Evolutionary conservation across 805 yeast species (phyloP).

Genomic region (Pichia sporocuriosa): DNA sequence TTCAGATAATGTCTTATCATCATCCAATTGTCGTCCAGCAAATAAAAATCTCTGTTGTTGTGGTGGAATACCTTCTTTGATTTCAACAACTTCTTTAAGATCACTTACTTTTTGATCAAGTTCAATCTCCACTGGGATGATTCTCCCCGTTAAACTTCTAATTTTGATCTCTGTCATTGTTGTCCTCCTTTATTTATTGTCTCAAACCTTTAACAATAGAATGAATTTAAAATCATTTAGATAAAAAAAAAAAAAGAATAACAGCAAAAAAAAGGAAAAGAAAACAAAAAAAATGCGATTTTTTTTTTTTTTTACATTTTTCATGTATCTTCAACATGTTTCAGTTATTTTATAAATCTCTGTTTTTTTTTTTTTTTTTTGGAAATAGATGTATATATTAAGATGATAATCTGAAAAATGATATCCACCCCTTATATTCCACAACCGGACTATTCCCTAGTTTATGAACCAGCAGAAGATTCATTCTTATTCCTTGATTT

Average conservation of each 20-base stretch:
- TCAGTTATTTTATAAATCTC: too few relatives aligned
- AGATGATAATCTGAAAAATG: constrained; percentile 52
- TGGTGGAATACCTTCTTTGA: constrained; percentile 96
- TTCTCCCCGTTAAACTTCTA: constrained; percentile 61
- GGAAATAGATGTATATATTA: too few relatives aligned
- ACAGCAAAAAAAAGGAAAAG: too few relatives aligned
- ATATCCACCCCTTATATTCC: constrained; percentile 67
- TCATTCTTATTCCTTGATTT: constrained; percentile 77
- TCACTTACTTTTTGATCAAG: constrained; percentile 56
- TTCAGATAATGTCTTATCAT: constrained; percentile 62
- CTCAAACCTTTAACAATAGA: too few relatives aligned
- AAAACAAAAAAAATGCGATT: too few relatives aligned
- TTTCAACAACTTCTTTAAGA: constrained; percentile 88
- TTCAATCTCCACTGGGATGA: constrained; percentile 68
- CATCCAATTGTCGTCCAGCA: constrained; percentile 90
- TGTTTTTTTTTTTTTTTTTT: too few relatives aligned
- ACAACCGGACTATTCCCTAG: constrained; percentile 55
- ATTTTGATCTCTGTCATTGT: constrained; percentile 27
- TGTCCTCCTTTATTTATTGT: background rate
- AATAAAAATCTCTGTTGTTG: constrained; percentile 87
- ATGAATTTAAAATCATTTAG: too few relatives aligned
- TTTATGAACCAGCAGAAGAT: constrained; percentile 95
- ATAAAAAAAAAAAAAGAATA: too few relatives aligned
- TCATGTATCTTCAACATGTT: too few relatives aligned
- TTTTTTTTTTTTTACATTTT: too few relatives aligned